phyloP scores from a whole-genome alignment of 495 filamentous ascomycete species.

The Penicillium maclennaniae region DNA sequence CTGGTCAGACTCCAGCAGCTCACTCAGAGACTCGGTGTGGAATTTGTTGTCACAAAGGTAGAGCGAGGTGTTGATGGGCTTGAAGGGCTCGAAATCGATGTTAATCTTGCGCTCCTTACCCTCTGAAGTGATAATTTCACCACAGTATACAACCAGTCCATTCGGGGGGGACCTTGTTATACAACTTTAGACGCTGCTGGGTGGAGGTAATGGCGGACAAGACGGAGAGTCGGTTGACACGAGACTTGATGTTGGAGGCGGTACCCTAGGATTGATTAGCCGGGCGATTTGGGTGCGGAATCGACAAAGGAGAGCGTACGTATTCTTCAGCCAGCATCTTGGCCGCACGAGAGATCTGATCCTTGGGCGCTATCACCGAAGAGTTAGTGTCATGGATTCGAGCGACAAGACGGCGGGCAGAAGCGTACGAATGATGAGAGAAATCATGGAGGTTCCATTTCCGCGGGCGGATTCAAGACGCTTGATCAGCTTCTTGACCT shows the following conservation, averaged over 20 bases:
- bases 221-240: slow-evolving; percentile 96
- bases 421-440: slow-evolving; percentile 87
- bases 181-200: slow-evolving; percentile 96
- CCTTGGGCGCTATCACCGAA: slow-evolving; percentile 72
- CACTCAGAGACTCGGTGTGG: slow-evolving; percentile 93
- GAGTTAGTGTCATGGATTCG: slow-evolving; percentile 13
- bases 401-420: not conserved
- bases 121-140: slow-evolving; percentile 98
- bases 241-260: slow-evolving; percentile 98
- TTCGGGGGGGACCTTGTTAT: slow-evolving; percentile 96
- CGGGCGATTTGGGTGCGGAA: not conserved
- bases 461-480: slow-evolving; percentile 87
- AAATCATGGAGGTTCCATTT: slow-evolving; percentile 98
- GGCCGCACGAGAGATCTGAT: slow-evolving; percentile 90
- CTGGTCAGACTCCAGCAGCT: slow-evolving; percentile 95
- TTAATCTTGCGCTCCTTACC: slow-evolving; percentile 99
- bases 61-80: slow-evolving; percentile 98
- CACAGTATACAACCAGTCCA: slow-evolving; percentile 96
- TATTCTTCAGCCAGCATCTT: slow-evolving; percentile 99
- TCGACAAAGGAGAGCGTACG: slow-evolving; percentile 46
- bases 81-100: slow-evolving; percentile 99
- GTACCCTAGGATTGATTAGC: slow-evolving; percentile 60
- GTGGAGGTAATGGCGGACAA: slow-evolving; percentile 97
- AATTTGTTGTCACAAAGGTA: slow-evolving; percentile 99
- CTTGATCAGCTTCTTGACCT: slow-evolving; percentile 97